A percentile compares a stretch with the other conserved stretches of the same genome.
Conservation (phyloP, 1,284 basidiomycete species). For the Apiotrichum montevideense region DNA sequence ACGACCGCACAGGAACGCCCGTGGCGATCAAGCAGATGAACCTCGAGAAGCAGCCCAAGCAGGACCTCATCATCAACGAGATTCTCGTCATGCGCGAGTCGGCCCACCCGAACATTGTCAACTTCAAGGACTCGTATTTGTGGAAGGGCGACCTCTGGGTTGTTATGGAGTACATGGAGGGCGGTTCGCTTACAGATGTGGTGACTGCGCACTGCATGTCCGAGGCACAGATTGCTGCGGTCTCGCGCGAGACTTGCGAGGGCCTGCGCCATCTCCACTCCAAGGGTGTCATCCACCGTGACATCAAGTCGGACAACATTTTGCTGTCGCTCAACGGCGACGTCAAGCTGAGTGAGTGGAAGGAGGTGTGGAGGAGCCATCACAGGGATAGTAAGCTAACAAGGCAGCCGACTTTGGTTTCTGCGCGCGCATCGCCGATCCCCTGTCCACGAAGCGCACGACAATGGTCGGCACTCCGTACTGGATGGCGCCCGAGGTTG, state of each 20-base stretch:
- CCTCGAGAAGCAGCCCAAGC: conserved; percentile 98
- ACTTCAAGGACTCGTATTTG: conserved; percentile 97
- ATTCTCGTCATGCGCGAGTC: conserved; percentile 98
- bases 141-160: conserved; percentile 99
- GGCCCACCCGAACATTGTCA: conserved; percentile 95
- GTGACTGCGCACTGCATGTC: conserved; percentile 97
- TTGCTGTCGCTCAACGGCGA: conserved; percentile 86
- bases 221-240: conserved; percentile 84
- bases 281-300: conserved; percentile 92
- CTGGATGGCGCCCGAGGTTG: conserved; percentile 99
- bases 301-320: conserved; percentile 98
- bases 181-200: conserved; percentile 80
- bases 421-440: conserved; percentile 93
- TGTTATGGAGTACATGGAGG: conserved; percentile 99
- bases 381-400: conserved; percentile 3
- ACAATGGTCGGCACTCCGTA: conserved; percentile 99
- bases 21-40: conserved; percentile 99
- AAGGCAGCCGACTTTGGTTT: conserved; percentile 90
- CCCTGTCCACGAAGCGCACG: conserved; percentile 81
- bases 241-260: conserved; percentile 81
- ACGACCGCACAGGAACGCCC: conserved; percentile 85
- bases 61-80: conserved; percentile 99
- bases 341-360: conserved; percentile 85
- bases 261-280: conserved; percentile 87
- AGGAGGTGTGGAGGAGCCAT: neutral